Percentiles rank a stretch among this genome's conserved stretches.
Evolutionary conservation across 2,329 filamentous ascomycete species (phyloP).

Genomic region (Lecanosticta acicola): DNA sequence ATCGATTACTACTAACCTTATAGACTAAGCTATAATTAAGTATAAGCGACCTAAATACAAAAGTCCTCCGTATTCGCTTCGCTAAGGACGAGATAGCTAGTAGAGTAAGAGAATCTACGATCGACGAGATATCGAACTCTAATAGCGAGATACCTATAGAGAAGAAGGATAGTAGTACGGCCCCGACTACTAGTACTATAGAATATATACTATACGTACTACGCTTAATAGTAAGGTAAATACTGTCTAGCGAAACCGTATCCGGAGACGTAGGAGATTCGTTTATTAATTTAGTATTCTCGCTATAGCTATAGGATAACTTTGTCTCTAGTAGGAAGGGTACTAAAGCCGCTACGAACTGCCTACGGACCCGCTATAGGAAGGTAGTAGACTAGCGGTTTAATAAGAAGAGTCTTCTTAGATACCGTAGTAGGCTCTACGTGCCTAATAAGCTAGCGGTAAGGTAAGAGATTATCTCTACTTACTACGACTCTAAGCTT

Average conservation of each 20-base stretch:
- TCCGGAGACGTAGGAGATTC: background rate
- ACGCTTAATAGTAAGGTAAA: slow-evolving; percentile 1
- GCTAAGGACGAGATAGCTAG: background rate
- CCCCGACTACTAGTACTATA: slow-evolving; percentile 3
- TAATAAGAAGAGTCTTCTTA: background rate
- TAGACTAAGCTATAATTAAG: slow-evolving; percentile 7
- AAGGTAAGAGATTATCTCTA: background rate
- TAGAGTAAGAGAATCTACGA: slow-evolving; percentile 2
- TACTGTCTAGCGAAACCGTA: slow-evolving; percentile 5
- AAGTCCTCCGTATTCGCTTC: background rate
- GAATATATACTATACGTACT: slow-evolving; percentile 9
- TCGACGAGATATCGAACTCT: background rate
- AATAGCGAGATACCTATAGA: background rate
- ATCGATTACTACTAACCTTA: slow-evolving; percentile 6
- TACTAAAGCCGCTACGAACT: background rate
- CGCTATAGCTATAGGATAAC: slow-evolving; percentile 2
- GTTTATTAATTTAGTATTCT: slow-evolving; percentile 1
- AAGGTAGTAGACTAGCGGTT: slow-evolving; percentile 1
- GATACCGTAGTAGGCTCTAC: slow-evolving; percentile 1
- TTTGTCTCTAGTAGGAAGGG: background rate
- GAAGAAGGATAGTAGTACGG: background rate
- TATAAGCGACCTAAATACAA: background rate
- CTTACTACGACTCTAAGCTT: slow-evolving; percentile 5
- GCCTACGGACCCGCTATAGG: background rate
- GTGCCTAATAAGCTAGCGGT: slow-evolving; percentile 1